Conservation (phyloP, 139 green algal species). For the Chlamydomonas eustigma region DNA sequence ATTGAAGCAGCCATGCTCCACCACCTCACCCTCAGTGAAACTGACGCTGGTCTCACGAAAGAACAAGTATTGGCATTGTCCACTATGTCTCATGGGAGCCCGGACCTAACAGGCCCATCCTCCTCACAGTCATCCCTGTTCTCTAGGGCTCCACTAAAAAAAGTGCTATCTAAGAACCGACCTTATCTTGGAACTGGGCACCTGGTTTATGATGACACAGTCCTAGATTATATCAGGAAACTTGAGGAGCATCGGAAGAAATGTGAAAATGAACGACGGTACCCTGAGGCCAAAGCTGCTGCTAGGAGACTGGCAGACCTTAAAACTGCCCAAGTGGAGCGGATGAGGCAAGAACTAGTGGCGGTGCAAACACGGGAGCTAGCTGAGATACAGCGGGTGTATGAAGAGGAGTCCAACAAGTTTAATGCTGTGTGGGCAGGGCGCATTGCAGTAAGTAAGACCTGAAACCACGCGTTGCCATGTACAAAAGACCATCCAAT, state of each 20-base stretch:
- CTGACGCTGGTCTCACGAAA: neutral
- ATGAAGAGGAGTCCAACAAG: conserved; percentile 37
- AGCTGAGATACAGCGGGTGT: conserved; percentile 34
- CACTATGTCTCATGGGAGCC: too few relatives aligned
- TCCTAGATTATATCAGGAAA: conserved; percentile 37
- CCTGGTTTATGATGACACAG: conserved; percentile 36
- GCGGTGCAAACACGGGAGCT: conserved; percentile 24
- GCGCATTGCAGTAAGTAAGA: conserved; percentile 4
- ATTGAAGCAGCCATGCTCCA: neutral
- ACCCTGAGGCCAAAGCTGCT: conserved; percentile 36
- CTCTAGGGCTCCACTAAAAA: conserved; percentile 2
- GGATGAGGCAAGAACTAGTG: conserved; percentile 1
- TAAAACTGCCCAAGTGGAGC: conserved; percentile 33
- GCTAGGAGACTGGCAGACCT: conserved; percentile 28
- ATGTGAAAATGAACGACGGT: conserved; percentile 40
- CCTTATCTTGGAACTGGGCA: conserved; percentile 22
- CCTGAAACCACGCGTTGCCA: too few relatives aligned
- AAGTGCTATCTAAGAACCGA: conserved; percentile 15
- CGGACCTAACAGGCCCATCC: neutral
- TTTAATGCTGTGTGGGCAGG: conserved; percentile 25
- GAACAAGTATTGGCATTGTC: neutral
- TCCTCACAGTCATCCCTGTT: neutral
- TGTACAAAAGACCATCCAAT: too few relatives aligned
- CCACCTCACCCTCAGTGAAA: neutral
- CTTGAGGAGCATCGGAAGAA: conserved; percentile 42